Conservation (phyloP, 495 filamentous ascomycete species). For the Parathielavia appendiculata region DNA sequence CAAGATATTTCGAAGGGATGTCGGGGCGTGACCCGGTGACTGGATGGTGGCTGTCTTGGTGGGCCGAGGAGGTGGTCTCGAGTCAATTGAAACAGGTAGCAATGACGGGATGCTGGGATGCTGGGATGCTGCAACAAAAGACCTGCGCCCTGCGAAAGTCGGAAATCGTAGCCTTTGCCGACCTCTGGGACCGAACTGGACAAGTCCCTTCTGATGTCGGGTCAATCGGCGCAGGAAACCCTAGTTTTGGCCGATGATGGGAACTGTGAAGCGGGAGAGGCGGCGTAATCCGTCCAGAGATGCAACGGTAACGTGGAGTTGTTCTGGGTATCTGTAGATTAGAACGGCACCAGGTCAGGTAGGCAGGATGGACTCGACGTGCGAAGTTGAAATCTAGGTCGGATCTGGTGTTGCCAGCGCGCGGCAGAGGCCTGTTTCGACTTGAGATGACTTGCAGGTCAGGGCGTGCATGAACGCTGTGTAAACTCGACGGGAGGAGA, state of each 20-base stretch:
- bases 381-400: not conserved
- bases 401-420: not conserved
- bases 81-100: not conserved
- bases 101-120: not conserved
- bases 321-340: not conserved
- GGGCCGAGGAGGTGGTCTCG: slow-evolving; percentile 2
- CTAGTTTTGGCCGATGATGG: not conserved
- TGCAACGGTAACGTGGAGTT: not conserved
- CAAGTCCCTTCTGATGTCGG: not conserved
- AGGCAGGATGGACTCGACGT: not conserved
- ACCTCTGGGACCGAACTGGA: not conserved
- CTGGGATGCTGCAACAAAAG: not conserved
- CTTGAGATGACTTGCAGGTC: not conserved
- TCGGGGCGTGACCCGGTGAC: not conserved
- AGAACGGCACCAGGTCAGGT: not conserved
- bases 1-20: not conserved
- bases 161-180: slow-evolving; percentile 1
- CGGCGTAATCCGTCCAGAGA: not conserved
- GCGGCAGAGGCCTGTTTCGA: not conserved
- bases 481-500: slow-evolving; percentile 3
- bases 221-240: not conserved
- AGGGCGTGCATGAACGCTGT: slow-evolving; percentile 1
- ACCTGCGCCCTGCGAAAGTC: slow-evolving; percentile 5
- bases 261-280: not conserved
- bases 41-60: slow-evolving; percentile 1